These are phyloP conservation scores for Boletus rex-veris DNA, from an alignment of 768 basidiomycete species.

Conservation along the genomic window DNA sequence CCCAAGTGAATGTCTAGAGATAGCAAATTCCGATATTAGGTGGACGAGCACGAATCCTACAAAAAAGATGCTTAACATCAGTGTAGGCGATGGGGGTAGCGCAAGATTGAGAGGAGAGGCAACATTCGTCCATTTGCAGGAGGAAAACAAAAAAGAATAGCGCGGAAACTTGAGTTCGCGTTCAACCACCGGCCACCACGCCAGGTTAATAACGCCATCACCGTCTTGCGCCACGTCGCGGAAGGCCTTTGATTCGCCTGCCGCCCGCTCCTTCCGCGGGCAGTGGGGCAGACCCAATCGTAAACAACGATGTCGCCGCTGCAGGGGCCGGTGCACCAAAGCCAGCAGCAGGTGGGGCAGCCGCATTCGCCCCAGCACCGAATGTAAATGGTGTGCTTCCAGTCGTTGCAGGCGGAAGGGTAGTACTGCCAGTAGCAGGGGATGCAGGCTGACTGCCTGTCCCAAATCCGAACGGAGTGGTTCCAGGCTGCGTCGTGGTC, in stretches of 20 bases:
- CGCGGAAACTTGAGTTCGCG: slow-evolving; percentile 3
- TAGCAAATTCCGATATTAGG: slow-evolving; percentile 7
- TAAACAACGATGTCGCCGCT: slow-evolving; percentile 45
- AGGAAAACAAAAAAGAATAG: slow-evolving; percentile 6
- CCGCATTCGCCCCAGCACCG: slow-evolving; percentile 31
- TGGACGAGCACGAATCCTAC: slow-evolving; percentile 4
- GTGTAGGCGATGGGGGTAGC: slow-evolving; percentile 16
- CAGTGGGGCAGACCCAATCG: slow-evolving; percentile 56
- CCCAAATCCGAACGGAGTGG: slow-evolving; percentile 48
- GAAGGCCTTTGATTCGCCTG: slow-evolving; percentile 54
- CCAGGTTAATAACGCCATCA: slow-evolving; percentile 10
- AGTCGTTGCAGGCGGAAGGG: slow-evolving; percentile 29
- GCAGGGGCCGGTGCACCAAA: slow-evolving; percentile 41
- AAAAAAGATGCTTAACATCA: slow-evolving; percentile 27
- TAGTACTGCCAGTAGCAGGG: slow-evolving; percentile 43
- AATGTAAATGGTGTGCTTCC: slow-evolving; percentile 36
- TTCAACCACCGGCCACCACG: slow-evolving; percentile 14
- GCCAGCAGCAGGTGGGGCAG: slow-evolving; percentile 34
- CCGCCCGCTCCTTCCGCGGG: slow-evolving; percentile 34
- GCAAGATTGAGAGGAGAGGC: slow-evolving; percentile 11
- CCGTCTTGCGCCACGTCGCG: slow-evolving; percentile 38
- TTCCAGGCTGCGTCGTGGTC: slow-evolving; percentile 33
- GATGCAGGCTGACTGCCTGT: slow-evolving; percentile 54
- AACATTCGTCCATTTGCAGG: slow-evolving; percentile 11
- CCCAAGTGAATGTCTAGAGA: slow-evolving; percentile 13